Evolutionary conservation across 129 eudicot genomes (phyloP).

Genomic region (Artemisia tridentata): DNA sequence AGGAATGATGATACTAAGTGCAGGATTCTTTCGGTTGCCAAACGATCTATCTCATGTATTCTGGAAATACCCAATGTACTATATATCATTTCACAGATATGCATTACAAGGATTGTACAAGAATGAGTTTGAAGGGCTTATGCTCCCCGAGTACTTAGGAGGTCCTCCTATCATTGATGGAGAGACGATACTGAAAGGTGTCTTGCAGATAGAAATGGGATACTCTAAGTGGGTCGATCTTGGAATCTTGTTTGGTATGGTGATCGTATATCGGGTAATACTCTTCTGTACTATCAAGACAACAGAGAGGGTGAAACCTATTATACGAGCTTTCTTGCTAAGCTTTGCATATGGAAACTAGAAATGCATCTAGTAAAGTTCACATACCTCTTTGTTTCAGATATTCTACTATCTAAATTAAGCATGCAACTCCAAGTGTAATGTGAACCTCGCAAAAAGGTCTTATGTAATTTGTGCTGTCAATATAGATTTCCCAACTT

Average conservation of each 20-base stretch:
- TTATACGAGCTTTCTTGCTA: constrained; percentile 14
- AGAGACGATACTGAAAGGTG: constrained; percentile 33
- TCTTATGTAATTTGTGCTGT: too few species aligned
- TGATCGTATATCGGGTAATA: constrained; percentile 39
- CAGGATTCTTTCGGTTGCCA: constrained; percentile 51
- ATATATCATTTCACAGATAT: constrained; percentile 45
- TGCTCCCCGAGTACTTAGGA: constrained; percentile 20
- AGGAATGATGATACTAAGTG: constrained; percentile 61
- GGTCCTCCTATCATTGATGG: constrained; percentile 28
- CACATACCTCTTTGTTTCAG: too few species aligned
- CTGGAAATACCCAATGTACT: constrained; percentile 57
- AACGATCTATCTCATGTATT: constrained; percentile 35
- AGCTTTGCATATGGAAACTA: background rate
- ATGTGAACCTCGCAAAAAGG: too few species aligned
- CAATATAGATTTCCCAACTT: too few species aligned
- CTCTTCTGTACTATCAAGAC: constrained; percentile 40
- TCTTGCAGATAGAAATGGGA: constrained; percentile 43
- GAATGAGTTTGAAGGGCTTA: constrained; percentile 45
- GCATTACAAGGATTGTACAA: constrained; percentile 56
- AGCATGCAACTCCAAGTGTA: too few species aligned
- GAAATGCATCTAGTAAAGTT: background rate
- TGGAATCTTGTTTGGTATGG: constrained; percentile 52
- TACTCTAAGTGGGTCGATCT: constrained; percentile 69
- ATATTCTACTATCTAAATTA: too few species aligned
- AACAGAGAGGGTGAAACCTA: constrained; percentile 38